Evolutionary conservation across 495 filamentous ascomycete genomes (phyloP), one percentile per base, ranked within the genome.

Genomic region (Aspergillus funiculosus): DNA sequence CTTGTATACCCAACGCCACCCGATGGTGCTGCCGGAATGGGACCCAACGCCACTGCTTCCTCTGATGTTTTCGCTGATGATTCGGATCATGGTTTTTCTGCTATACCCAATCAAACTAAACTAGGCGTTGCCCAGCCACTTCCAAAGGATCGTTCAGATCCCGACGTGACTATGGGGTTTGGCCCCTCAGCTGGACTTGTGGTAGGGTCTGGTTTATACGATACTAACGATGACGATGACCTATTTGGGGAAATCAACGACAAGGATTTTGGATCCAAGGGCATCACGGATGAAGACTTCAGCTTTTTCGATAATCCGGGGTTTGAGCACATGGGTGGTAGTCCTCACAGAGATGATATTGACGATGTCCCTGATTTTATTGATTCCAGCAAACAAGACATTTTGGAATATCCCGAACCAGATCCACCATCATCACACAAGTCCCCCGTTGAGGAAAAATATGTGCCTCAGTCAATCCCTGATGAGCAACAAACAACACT

Each of bases 1-100:
- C 74, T 83, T 9, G 80, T 95, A 39, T 95, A 95, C 61, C 89
- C 86, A 6, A 95, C 89, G 4, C 89, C 89, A 19, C 89, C 89
- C 31, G 89, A 94, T 59, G 86, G 78, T 7, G 64, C 84, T 32
- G 72, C 77, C 22, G 61, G 71, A 34, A 42, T 60, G 13, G 65
- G 60, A 5, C 18, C 59, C 3, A 60, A 59, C 31, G 49, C 53
- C 19, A 30, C 47, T 3, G 48, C 48, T 13, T 34, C 54, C 9
- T 51, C 58, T 11, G 65, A 68, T 28, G 39, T 39, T n/a, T 63
- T 61, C 25, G 68, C 46, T 52, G 74, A 52, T 39, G 66, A 51
- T 44, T 15, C 49, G 15, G 54, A 60, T 28, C 45, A 59, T 25
- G 52, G 40, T 31, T 39, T 56, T 21, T 38, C 43, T 18, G 31